phyloP scores from a whole-genome alignment of 2,329 filamentous ascomycete species.

The Dactylellina sp. region DNA sequence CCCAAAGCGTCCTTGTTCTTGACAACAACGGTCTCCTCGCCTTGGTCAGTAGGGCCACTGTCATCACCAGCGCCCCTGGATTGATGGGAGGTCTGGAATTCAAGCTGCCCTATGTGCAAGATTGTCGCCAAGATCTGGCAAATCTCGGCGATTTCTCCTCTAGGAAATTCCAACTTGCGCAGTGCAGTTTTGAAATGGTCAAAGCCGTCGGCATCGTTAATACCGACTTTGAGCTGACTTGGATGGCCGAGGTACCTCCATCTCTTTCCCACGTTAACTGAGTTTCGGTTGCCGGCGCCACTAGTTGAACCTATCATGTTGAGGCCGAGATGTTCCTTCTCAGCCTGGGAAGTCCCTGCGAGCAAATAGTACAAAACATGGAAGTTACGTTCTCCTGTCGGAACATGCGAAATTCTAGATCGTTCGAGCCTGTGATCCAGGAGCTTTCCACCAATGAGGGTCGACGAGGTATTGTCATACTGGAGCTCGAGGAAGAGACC shows the following conservation, averaged over 20 bases:
- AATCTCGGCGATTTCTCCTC: conserved; percentile 93
- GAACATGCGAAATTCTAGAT: conserved; percentile 89
- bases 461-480: conserved; percentile 91
- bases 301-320: conserved; percentile 69
- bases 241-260: conserved; percentile 98
- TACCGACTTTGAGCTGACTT: conserved; percentile 94
- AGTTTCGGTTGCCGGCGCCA: conserved; percentile 69
- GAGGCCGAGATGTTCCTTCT: conserved; percentile 85
- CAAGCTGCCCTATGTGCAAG: conserved; percentile 95
- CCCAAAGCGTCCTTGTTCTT: conserved; percentile 91
- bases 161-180: conserved; percentile 91
- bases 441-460: conserved; percentile 92
- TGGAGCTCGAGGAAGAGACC: conserved; percentile 96
- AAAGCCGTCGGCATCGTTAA: conserved; percentile 95
- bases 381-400: conserved; percentile 95
- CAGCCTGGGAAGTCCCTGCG: conserved; percentile 87
- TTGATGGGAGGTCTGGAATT: conserved; percentile 84
- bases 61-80: conserved; percentile 86
- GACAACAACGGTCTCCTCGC: conserved; percentile 83
- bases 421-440: conserved; percentile 92
- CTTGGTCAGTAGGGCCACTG: conserved; percentile 94
- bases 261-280: conserved; percentile 75
- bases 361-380: conserved; percentile 96
- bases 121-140: conserved; percentile 94
- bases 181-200: conserved; percentile 97